Evolutionary conservation across 768 basidiomycete species (phyloP).

Genomic region (Lactarius akahatsu): DNA sequence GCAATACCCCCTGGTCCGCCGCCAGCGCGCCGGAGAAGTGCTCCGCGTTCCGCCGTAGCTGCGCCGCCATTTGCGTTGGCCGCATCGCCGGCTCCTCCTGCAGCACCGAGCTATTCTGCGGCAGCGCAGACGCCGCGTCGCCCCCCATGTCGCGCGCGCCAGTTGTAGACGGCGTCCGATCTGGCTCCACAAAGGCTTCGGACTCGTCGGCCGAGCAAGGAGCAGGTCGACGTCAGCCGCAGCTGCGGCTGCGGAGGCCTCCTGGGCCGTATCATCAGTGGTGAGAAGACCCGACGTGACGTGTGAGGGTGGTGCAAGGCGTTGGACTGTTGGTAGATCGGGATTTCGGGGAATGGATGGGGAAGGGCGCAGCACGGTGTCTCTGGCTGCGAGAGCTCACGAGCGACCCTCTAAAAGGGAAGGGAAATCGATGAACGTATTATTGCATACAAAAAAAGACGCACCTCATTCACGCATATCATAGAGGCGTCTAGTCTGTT

Average conservation of each 20-base stretch:
- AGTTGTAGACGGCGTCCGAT: constrained; percentile 7
- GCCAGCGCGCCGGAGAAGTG: constrained; percentile 73
- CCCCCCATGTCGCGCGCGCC: constrained; percentile 14
- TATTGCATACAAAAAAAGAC: constrained; percentile 12
- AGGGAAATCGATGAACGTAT: neutral
- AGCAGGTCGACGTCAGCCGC: constrained; percentile 14
- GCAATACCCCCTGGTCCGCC: constrained; percentile 71
- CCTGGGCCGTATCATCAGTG: neutral
- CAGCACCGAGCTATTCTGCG: constrained; percentile 54
- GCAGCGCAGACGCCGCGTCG: constrained; percentile 39
- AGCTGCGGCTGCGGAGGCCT: neutral
- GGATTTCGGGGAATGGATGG: constrained; percentile 21
- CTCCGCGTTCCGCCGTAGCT: constrained; percentile 78
- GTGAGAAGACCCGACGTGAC: constrained; percentile 26
- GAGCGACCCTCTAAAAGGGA: constrained; percentile 42
- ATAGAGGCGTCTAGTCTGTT: constrained; percentile 56
- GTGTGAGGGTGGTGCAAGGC: constrained; percentile 28
- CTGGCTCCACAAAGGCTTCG: constrained; percentile 35
- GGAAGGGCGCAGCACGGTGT: constrained; percentile 50
- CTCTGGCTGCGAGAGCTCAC: constrained; percentile 41
- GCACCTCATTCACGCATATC: constrained; percentile 53
- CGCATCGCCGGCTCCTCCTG: constrained; percentile 74
- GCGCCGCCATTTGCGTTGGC: constrained; percentile 80
- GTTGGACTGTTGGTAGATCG: constrained; percentile 6
- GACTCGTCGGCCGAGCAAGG: constrained; percentile 17